Evolutionary conservation across 352 stramenopile species (phyloP).

Genomic region (Pythium oligandrum): DNA sequence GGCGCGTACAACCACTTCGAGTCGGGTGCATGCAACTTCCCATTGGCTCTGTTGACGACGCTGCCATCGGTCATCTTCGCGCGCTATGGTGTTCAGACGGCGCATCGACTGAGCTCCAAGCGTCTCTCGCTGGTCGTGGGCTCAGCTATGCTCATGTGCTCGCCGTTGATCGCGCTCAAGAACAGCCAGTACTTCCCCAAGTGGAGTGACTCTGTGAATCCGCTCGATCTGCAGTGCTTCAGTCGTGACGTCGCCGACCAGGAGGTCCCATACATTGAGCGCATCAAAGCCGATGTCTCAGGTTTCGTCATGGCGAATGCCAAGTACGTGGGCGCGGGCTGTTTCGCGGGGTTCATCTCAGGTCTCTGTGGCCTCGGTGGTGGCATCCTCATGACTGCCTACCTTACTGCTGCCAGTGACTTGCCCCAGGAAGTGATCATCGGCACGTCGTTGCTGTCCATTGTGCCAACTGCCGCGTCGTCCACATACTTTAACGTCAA

Average conservation of each 20-base stretch:
- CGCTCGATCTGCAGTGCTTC: conserved; percentile 80
- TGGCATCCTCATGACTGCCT: conserved; percentile 84
- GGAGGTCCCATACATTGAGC: conserved; percentile 40
- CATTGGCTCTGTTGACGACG: conserved; percentile 66
- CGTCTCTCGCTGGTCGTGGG: conserved; percentile 71
- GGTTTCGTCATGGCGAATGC: conserved; percentile 51
- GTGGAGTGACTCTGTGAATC: conserved; percentile 44
- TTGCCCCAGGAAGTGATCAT: conserved; percentile 84
- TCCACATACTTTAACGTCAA: conserved; percentile 80
- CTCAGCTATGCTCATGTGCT: conserved; percentile 69
- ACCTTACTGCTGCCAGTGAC: conserved; percentile 80
- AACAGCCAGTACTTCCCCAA: conserved; percentile 74
- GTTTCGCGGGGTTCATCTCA: conserved; percentile 77
- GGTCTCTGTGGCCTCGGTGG: conserved; percentile 76
- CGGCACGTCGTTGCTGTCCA: conserved; percentile 76
- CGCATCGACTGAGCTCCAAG: conserved; percentile 72
- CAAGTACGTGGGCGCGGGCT: conserved; percentile 76
- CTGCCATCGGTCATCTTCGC: conserved; percentile 71
- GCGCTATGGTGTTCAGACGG: conserved; percentile 72
- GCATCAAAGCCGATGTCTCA: conserved; percentile 28
- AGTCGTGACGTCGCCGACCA: conserved; percentile 6
- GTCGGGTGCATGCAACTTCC: conserved; percentile 68
- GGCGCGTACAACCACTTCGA: conserved; percentile 72
- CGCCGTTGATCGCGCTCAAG: conserved; percentile 82
- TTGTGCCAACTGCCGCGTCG: conserved; percentile 74